phyloP scores from a whole-genome alignment of 2,329 filamentous ascomycete genomes.

The Ceratocystis smalleyi region DNA sequence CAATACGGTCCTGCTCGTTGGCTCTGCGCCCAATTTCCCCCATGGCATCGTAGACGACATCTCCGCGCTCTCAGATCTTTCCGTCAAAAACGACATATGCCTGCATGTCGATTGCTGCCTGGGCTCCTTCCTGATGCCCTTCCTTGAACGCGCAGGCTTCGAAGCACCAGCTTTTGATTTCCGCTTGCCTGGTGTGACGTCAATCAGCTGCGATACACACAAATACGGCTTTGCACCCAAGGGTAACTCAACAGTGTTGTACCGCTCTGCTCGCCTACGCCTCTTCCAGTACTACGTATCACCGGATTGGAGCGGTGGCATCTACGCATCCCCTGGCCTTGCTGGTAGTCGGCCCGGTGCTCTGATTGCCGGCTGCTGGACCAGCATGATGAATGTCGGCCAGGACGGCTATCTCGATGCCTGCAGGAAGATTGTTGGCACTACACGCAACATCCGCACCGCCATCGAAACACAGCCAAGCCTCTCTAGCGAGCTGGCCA shows the following conservation, averaged over 20 bases:
- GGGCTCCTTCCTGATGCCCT: slow-evolving; percentile 85
- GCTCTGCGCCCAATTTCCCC: slow-evolving; percentile 92
- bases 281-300: slow-evolving; percentile 94
- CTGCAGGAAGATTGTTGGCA: slow-evolving; percentile 75
- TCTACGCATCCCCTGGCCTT: slow-evolving; percentile 85
- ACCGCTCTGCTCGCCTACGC: slow-evolving; percentile 63
- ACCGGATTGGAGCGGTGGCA: slow-evolving; percentile 86
- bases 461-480: slow-evolving; percentile 54
- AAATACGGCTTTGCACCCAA: slow-evolving; percentile 99
- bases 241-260: slow-evolving; percentile 85
- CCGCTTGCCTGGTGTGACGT: slow-evolving; percentile 81
- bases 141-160: slow-evolving; percentile 86
- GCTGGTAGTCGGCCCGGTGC: slow-evolving; percentile 86
- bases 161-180: slow-evolving; percentile 84
- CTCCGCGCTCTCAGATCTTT: slow-evolving; percentile 64
- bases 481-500: slow-evolving; percentile 55
- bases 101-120: slow-evolving; percentile 97
- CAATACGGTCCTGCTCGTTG: slow-evolving; percentile 87
- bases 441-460: slow-evolving; percentile 65
- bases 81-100: slow-evolving; percentile 61
- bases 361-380: slow-evolving; percentile 91
- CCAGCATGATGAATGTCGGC: slow-evolving; percentile 74
- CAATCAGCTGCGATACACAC: slow-evolving; percentile 92
- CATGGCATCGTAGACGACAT: slow-evolving; percentile 98
- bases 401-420: slow-evolving; percentile 76